These are phyloP conservation scores for Schizosaccharomyces versatilis DNA, from an alignment of 1,139 yeast genomes.

Conservation along the genomic window DNA sequence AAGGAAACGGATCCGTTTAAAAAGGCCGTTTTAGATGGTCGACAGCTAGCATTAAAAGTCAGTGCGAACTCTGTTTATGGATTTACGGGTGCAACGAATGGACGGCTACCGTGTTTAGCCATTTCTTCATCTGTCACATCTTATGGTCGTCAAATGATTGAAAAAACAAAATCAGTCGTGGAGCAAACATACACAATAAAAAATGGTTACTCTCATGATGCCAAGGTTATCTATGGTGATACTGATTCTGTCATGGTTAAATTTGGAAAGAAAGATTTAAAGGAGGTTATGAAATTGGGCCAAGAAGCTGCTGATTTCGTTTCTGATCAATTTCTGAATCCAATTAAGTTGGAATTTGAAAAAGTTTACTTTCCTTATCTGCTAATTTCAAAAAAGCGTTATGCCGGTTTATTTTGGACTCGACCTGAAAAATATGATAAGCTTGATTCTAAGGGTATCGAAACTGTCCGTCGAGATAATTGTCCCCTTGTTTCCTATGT, in stretches of 20 bases:
- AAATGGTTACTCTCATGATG: conserved; percentile 64
- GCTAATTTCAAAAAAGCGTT: conserved; percentile 81
- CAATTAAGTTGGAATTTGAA: conserved; percentile 88
- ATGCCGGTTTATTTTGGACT: conserved; percentile 95
- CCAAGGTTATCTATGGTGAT: conserved; percentile 90
- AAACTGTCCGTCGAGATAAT: conserved; percentile 92
- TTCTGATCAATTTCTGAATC: conserved; percentile 52
- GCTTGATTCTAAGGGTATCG: conserved; percentile 96
- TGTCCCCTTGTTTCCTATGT: conserved; percentile 88
- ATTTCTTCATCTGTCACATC: conserved; percentile 91
- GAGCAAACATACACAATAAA: conserved; percentile 53
- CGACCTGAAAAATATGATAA: conserved; percentile 72
- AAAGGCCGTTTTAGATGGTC: conserved; percentile 82
- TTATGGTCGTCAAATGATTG: conserved; percentile 93
- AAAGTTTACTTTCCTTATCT: conserved; percentile 89
- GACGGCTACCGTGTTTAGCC: conserved; percentile 87
- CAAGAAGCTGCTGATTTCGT: conserved; percentile 85
- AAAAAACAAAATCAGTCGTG: conserved; percentile 67
- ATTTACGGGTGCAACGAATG: conserved; percentile 95
- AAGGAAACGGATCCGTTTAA: conserved; percentile 88
- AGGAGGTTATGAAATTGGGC: conserved; percentile 73
- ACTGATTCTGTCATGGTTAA: conserved; percentile 98
- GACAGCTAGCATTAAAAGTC: conserved; percentile 86
- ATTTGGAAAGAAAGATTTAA: conserved; percentile 68
- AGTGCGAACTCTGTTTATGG: conserved; percentile 98